Evolutionary conservation across 2,329 filamentous ascomycete species (phyloP).

Genomic region (Fusarium robinianum): DNA sequence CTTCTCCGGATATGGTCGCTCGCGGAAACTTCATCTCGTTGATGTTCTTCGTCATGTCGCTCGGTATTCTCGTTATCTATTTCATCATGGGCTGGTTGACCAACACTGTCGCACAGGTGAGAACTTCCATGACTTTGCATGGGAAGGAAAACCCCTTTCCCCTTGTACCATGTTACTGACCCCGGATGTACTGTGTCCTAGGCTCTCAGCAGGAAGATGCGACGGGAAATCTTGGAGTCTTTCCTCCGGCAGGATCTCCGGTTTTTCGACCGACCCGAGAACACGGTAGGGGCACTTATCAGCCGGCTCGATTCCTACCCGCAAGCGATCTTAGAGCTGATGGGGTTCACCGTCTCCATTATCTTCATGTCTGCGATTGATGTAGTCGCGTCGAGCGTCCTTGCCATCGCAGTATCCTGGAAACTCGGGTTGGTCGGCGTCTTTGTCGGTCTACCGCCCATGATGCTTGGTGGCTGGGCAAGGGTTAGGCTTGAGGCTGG

Average conservation of each 20-base stretch:
- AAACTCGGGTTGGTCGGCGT: slow-evolving; percentile 53
- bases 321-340: slow-evolving; percentile 45
- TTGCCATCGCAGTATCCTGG: slow-evolving; percentile 51
- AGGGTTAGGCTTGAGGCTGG: slow-evolving; percentile 45
- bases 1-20: slow-evolving; percentile 36
- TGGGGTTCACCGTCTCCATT: slow-evolving; percentile 46
- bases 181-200: slow-evolving; percentile 3
- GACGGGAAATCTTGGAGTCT: slow-evolving; percentile 29
- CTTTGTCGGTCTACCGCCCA: slow-evolving; percentile 44
- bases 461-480: slow-evolving; percentile 41
- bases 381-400: slow-evolving; percentile 42
- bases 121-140: slow-evolving; percentile 24
- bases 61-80: slow-evolving; percentile 49
- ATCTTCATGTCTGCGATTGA: slow-evolving; percentile 43
- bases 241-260: slow-evolving; percentile 45
- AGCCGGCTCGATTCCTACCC: slow-evolving; percentile 43
- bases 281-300: slow-evolving; percentile 43
- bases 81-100: slow-evolving; percentile 42
- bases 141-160: no score
- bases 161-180: slow-evolving; percentile 41
- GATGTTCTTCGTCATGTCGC: slow-evolving; percentile 57
- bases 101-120: slow-evolving; percentile 32
- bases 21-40: slow-evolving; percentile 56
- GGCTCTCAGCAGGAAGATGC: slow-evolving; percentile 38
- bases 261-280: slow-evolving; percentile 47